Evolutionary conservation across 73 alveolate species (phyloP).

Genomic region (Breviolum minutum): DNA sequence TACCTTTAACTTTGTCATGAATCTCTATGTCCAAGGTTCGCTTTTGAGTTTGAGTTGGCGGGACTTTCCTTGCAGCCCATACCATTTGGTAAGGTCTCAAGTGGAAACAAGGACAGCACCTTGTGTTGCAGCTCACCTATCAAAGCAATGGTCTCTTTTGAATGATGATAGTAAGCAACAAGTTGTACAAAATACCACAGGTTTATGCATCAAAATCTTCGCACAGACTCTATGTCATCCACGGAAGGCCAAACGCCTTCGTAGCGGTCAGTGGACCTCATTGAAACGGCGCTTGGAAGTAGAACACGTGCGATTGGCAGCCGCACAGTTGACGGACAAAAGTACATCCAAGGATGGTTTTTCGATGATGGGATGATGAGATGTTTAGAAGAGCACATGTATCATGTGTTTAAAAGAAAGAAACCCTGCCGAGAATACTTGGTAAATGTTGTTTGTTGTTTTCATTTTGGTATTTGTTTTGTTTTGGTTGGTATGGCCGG

Average conservation of each 20-base stretch:
- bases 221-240: not conserved
- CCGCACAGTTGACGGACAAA: slow-evolving; percentile 26
- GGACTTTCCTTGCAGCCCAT: slow-evolving; percentile 41
- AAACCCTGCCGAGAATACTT: no score
- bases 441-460: not conserved
- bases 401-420: no score
- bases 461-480: no score
- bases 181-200: not conserved
- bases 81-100: not conserved
- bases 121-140: not conserved
- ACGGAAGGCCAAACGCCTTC: slow-evolving; percentile 24
- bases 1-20: not conserved
- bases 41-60: slow-evolving; percentile 45
- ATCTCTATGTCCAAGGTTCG: slow-evolving; percentile 35
- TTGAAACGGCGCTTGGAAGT: slow-evolving; percentile 22
- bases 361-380: no score
- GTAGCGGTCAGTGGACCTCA: slow-evolving; percentile 38
- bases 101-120: slow-evolving; percentile 2
- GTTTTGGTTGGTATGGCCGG: no score
- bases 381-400: no score
- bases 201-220: not conserved
- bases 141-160: not conserved
- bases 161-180: not conserved
- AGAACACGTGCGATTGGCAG: slow-evolving; percentile 13
- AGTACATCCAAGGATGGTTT: no score